Conservation (phyloP, 495 filamentous ascomycete species). For the Articulospora tetracladia region DNA sequence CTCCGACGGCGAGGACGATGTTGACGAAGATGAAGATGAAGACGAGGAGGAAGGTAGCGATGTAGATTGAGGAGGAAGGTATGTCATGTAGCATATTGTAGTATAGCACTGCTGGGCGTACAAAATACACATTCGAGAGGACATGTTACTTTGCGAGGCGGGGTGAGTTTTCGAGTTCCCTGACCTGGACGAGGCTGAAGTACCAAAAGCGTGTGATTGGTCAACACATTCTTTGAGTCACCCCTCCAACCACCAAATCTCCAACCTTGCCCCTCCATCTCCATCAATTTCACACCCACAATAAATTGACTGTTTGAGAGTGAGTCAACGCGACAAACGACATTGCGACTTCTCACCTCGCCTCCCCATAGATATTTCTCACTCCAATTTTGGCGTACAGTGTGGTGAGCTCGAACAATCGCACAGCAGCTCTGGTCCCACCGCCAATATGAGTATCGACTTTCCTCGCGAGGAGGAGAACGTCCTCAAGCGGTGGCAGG, state of each 20-base stretch:
- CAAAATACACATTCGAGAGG: background rate
- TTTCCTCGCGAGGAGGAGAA: slow-evolving; percentile 88
- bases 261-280: too few relatives aligned
- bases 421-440: background rate
- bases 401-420: background rate
- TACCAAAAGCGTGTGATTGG: too few relatives aligned
- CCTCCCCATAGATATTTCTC: too few relatives aligned
- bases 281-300: too few relatives aligned
- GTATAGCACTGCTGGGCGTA: slow-evolving; percentile 9
- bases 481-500: slow-evolving; percentile 77
- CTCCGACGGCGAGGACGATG: slow-evolving; percentile 75
- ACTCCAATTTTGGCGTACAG: background rate
- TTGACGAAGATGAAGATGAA: slow-evolving; percentile 59
- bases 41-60: slow-evolving; percentile 34
- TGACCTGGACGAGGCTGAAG: too few relatives aligned
- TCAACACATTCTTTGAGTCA: too few relatives aligned
- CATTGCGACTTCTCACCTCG: too few relatives aligned
- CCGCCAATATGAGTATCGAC: slow-evolving; percentile 70
- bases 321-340: too few relatives aligned
- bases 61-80: background rate
- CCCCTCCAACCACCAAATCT: too few relatives aligned
- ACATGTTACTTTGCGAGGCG: too few relatives aligned
- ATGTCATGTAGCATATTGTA: slow-evolving; percentile 3
- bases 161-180: too few relatives aligned
- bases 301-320: too few relatives aligned